These are phyloP conservation scores for Nidula niveotomentosa DNA, from an alignment of 1,284 basidiomycete species.

Conservation along the genomic window DNA sequence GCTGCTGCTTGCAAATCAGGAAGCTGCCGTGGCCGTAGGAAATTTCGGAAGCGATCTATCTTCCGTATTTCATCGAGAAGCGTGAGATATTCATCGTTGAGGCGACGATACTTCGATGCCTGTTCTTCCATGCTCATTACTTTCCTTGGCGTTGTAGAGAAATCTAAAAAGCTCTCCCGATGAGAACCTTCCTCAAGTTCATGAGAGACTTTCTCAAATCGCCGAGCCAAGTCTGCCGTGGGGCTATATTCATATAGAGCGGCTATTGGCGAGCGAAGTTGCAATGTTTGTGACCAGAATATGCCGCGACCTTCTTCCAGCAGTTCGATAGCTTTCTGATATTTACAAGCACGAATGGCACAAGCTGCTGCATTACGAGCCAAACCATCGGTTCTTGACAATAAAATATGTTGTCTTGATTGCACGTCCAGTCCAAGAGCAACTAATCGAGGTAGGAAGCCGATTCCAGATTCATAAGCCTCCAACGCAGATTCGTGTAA, in stretches of 20 bases:
- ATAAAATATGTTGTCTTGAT: conserved; percentile 12
- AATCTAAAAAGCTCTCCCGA: neutral
- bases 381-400: conserved; percentile 4
- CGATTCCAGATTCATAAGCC: conserved; percentile 12
- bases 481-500: conserved; percentile 9
- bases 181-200: conserved; percentile 8
- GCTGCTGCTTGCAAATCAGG: conserved; percentile 4
- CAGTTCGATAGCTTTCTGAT: conserved; percentile 13
- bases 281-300: conserved; percentile 16
- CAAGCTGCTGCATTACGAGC: conserved; percentile 11
- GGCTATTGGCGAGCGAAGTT: conserved; percentile 11
- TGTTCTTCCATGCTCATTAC: conserved; percentile 7
- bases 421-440: conserved; percentile 10
- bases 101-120: neutral
- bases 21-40: conserved; percentile 1
- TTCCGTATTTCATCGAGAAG: conserved; percentile 3
- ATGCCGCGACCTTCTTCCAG: conserved; percentile 15
- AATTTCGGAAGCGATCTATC: conserved; percentile 4
- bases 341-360: conserved; percentile 9
- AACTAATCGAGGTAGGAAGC: conserved; percentile 13
- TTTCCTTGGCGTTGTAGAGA: conserved; percentile 1
- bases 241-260: conserved; percentile 2
- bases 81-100: conserved; percentile 12
- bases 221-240: neutral
- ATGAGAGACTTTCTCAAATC: conserved; percentile 2